Conservation (phyloP, 768 basidiomycete species). For the Lactarius vividus region DNA sequence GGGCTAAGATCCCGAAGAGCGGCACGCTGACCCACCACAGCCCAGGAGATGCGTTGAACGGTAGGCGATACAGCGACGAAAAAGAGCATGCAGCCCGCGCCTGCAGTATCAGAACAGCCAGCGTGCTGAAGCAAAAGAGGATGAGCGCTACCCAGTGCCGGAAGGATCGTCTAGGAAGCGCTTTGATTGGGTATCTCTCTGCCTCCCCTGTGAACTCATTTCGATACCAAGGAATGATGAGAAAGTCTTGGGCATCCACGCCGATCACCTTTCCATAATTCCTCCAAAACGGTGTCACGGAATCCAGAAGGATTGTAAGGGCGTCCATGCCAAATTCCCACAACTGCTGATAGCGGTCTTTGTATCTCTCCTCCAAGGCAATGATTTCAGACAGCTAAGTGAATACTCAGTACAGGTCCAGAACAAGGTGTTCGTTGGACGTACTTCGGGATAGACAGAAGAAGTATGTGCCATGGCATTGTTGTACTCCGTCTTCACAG, state of each 20-base stretch:
- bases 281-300: conserved; percentile 77
- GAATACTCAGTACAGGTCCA: conserved; percentile 9
- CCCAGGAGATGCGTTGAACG: conserved; percentile 56
- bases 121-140: conserved; percentile 47
- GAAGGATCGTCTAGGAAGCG: conserved; percentile 58
- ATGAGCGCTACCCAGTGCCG: conserved; percentile 67
- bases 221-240: conserved; percentile 78
- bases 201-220: conserved; percentile 81
- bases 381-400: conserved; percentile 65
- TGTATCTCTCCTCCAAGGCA: conserved; percentile 73
- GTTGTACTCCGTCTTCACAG: conserved; percentile 66
- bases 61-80: conserved; percentile 50
- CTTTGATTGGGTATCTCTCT: conserved; percentile 59
- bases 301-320: conserved; percentile 70
- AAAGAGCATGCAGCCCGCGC: conserved; percentile 56
- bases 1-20: conserved; percentile 59
- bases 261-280: conserved; percentile 81
- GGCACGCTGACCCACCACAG: conserved; percentile 63
- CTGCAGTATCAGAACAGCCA: conserved; percentile 55
- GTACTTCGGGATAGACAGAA: conserved; percentile 75
- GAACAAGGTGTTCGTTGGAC: conserved; percentile 17
- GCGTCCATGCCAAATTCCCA: conserved; percentile 83
- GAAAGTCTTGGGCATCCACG: conserved; percentile 74
- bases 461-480: conserved; percentile 63
- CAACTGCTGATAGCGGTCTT: conserved; percentile 74